Evolutionary conservation across 441 rosid species (phyloP).

Genomic region (Daphne laureola): DNA sequence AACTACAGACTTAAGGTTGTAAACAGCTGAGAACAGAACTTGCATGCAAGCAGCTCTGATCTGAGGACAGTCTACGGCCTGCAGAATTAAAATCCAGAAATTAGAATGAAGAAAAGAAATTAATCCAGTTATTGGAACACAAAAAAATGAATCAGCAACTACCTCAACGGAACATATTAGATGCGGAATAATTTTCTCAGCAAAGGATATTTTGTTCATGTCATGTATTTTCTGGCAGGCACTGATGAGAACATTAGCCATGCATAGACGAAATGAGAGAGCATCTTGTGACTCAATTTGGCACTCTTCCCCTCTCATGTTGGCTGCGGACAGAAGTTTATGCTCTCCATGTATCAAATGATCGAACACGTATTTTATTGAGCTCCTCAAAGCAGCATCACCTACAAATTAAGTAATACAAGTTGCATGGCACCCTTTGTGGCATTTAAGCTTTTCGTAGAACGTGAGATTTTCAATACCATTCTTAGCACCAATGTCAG

Average conservation of each 20-base stretch:
- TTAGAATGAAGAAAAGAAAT: conserved; percentile 3
- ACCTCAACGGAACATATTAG: conserved; percentile 62
- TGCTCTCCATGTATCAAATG: conserved; percentile 37
- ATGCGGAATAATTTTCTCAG: conserved; percentile 43
- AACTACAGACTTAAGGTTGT: conserved; percentile 74
- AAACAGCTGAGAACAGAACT: conserved; percentile 77
- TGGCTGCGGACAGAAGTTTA: conserved; percentile 18
- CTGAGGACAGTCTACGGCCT: conserved; percentile 43
- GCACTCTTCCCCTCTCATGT: conserved; percentile 20
- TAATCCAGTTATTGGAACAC: not conserved
- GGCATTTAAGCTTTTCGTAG: conserved; percentile 7
- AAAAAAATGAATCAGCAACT: conserved; percentile 8
- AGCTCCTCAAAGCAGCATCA: conserved; percentile 23
- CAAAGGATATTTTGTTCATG: conserved; percentile 47
- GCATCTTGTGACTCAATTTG: conserved; percentile 23
- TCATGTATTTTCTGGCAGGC: conserved; percentile 71
- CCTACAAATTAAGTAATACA: conserved; percentile 32
- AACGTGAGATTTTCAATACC: conserved; percentile 11
- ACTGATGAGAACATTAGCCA: conserved; percentile 92
- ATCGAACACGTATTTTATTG: conserved; percentile 39
- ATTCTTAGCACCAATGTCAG: conserved; percentile 16
- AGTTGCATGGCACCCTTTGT: conserved; percentile 13
- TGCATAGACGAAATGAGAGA: conserved; percentile 61
- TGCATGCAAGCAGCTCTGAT: conserved; percentile 77
- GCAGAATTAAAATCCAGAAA: conserved; percentile 16